Base-by-base conservation (phyloP, 371 early-diverging fungal genomes). In the Parasitella parasitica region DNA sequence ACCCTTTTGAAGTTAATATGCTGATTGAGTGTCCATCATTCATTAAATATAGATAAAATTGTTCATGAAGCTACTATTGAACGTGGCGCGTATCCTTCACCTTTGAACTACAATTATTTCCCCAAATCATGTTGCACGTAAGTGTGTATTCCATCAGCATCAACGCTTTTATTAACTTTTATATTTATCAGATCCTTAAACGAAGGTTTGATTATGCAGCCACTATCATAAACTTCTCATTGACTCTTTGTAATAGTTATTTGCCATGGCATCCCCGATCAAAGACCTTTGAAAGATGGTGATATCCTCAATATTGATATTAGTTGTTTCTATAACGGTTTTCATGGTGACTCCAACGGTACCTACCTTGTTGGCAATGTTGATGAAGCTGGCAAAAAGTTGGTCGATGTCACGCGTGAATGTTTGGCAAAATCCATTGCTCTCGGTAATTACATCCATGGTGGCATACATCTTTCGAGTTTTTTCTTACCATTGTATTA, bases 301-400 rank as follows among this genome's bases (percentile, higher is more conserved):
- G 97, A 98, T 76, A 90, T 97, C 53, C 57, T 94, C 62, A 97
- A 98, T 75, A 70, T 97, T 49, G 99, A 97, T 71, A 87, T 97
- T 22, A 86, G 88, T n/a, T 82, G 93, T 48, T 96, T 81, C 80
- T 84, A 91, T 65, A 82, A 91, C 56, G 97, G 95, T 2, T 96
- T 90, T 82, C 97, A 98, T 58, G 89, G 90, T 35, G 98, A 98
- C 76, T 69, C 90, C 26, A 95, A 96, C 69, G 92, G 87, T 38
- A 97, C 94, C 3, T 92, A 89, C 67, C 69, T 82, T 8, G 94
- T 95, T 18, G 97, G 96, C 7, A 86, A 87, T 26, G 95, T 94
- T 12, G 96, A 95, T 70, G 83, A 74, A 3, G 77, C 61, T 1
- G 95, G 94, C 9, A 54, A 73, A 35, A 77, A 85, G 16, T 81